A percentile compares a stretch with the other conserved stretches of the same genome.
Conservation (phyloP, 305 asterid species). For the Ajuga reptans region DNA sequence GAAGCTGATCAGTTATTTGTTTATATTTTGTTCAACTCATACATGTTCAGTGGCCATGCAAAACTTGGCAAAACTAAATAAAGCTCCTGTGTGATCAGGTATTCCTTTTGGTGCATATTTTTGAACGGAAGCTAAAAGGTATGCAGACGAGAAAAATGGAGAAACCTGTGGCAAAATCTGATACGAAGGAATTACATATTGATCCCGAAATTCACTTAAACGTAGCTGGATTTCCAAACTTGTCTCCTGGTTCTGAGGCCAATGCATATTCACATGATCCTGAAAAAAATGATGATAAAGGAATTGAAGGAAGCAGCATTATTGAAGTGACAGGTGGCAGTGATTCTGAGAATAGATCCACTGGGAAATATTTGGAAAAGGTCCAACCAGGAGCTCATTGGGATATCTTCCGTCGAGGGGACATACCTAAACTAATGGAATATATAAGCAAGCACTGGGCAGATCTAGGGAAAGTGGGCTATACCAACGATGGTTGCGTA, state of each 20-base stretch:
- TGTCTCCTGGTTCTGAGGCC: slow-evolving; percentile 33
- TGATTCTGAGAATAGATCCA: slow-evolving; percentile 30
- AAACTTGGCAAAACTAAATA: slow-evolving; percentile 18
- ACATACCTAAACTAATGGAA: slow-evolving; percentile 62
- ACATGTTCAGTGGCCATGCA: slow-evolving; percentile 7
- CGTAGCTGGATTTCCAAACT: slow-evolving; percentile 31
- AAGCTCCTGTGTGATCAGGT: slow-evolving; percentile 43
- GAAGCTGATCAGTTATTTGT: neutral
- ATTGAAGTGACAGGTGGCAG: slow-evolving; percentile 28
- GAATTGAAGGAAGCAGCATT: slow-evolving; percentile 30
- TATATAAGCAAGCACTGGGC: slow-evolving; percentile 52
- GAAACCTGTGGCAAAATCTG: slow-evolving; percentile 34
- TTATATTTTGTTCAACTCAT: neutral
- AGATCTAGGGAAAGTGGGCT: slow-evolving; percentile 38
- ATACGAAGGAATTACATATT: slow-evolving; percentile 29
- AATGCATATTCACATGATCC: slow-evolving; percentile 27
- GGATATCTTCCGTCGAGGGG: slow-evolving; percentile 83
- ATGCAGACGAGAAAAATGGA: slow-evolving; percentile 32
- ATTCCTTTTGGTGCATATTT: slow-evolving; percentile 64
- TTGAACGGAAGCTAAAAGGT: slow-evolving; percentile 45
- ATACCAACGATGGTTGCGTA: slow-evolving; percentile 35
- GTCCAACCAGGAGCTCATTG: slow-evolving; percentile 69
- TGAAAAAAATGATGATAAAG: slow-evolving; percentile 33
- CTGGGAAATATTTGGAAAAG: slow-evolving; percentile 25
- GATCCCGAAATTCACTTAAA: slow-evolving; percentile 30